A percentile compares a stretch with the other conserved stretches of the same genome.
These are phyloP conservation scores for Leucosporidium yakuticum DNA, from an alignment of 768 basidiomycete species.

Conservation along the genomic window DNA sequence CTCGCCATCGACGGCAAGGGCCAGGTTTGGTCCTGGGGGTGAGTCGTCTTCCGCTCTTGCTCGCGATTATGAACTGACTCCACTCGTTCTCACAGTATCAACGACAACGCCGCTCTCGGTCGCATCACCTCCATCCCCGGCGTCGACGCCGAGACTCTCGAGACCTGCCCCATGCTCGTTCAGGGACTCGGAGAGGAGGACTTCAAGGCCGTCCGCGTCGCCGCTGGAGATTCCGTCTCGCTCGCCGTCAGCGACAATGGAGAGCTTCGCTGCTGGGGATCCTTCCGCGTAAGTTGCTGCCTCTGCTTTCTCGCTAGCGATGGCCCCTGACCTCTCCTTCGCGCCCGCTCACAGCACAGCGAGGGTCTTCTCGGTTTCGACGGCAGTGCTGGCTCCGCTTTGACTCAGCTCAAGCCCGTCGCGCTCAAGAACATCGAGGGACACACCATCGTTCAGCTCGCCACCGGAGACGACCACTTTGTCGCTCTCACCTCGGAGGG, in stretches of 20 bases:
- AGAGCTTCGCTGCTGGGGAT: conserved; percentile 78
- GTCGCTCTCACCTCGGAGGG: conserved; percentile 83
- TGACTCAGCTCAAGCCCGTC: conserved; percentile 60
- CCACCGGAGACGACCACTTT: conserved; percentile 80
- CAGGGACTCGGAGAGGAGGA: conserved; percentile 49
- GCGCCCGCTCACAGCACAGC: conserved; percentile 41
- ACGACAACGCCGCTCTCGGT: conserved; percentile 47
- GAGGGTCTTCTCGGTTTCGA: conserved; percentile 79
- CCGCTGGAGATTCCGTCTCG: conserved; percentile 80
- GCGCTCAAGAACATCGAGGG: conserved; percentile 42
- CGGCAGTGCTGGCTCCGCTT: conserved; percentile 51
- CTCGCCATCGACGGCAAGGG: conserved; percentile 84
- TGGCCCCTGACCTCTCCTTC: too few species aligned
- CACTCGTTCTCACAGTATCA: conserved; percentile 40
- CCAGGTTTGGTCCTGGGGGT: conserved; percentile 52
- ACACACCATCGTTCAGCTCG: conserved; percentile 60
- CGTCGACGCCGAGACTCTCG: conserved; percentile 44
- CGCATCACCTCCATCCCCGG: conserved; percentile 40
- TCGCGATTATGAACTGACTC: background rate
- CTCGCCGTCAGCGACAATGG: conserved; percentile 75
- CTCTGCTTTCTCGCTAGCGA: background rate
- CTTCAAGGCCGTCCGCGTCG: conserved; percentile 76
- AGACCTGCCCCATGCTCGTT: conserved; percentile 42
- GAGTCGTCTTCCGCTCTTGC: background rate
- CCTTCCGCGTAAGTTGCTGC: conserved; percentile 63